Conservation (phyloP, 2,329 filamentous ascomycete species). For the Orbilia quercus region DNA sequence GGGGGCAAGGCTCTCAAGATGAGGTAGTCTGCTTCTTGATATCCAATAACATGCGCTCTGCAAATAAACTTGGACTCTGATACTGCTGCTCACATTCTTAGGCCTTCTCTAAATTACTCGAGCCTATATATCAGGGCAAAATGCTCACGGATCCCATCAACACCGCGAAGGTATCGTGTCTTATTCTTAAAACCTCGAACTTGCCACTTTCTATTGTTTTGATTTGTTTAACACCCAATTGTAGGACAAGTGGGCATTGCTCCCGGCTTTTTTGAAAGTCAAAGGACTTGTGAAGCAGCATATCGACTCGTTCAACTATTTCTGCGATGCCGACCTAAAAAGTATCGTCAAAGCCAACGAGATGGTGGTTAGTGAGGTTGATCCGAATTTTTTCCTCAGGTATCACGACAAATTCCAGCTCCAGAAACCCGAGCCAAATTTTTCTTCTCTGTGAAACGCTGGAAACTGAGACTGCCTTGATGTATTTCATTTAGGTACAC, state of each 20-base stretch:
- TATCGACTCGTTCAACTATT: slow-evolving; percentile 98
- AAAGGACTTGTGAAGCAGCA: slow-evolving; percentile 98
- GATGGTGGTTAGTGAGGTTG: slow-evolving; percentile 88
- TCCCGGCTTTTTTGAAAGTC: slow-evolving; percentile 97
- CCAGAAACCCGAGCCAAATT: background rate
- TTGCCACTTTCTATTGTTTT: background rate
- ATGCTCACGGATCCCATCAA: slow-evolving; percentile 74
- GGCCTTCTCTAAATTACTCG: slow-evolving; percentile 72
- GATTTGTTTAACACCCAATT: background rate
- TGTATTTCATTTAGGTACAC: slow-evolving; percentile 69
- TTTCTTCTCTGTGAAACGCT: background rate
- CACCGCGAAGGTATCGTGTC: slow-evolving; percentile 64
- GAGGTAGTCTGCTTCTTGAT: slow-evolving; percentile 20
- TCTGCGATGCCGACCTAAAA: slow-evolving; percentile 95
- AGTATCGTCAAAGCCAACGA: slow-evolving; percentile 94
- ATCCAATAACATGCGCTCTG: background rate
- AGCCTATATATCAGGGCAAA: slow-evolving; percentile 76
- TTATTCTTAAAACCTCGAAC: background rate
- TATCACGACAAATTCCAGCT: slow-evolving; percentile 59
- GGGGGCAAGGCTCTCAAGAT: slow-evolving; percentile 32
- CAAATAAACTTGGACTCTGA: background rate
- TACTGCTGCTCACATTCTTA: slow-evolving; percentile 12
- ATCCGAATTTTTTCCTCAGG: slow-evolving; percentile 91
- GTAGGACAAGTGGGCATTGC: slow-evolving; percentile 92
- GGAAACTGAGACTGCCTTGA: slow-evolving; percentile 13